phyloP scores from a whole-genome alignment of 2,329 filamentous ascomycete species.

The Ceratocystis lukuohia region DNA sequence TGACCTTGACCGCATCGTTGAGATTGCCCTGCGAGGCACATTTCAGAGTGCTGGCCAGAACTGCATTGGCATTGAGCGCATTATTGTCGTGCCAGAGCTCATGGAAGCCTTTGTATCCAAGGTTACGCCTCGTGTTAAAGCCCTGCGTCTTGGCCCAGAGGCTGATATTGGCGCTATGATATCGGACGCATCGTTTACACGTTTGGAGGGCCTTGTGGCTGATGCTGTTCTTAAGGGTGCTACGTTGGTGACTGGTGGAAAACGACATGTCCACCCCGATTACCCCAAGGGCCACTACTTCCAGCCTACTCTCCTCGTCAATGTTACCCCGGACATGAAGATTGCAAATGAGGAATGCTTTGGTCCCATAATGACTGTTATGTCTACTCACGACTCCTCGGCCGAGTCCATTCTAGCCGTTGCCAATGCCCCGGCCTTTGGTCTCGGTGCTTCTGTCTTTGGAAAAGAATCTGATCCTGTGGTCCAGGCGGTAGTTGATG shows the following conservation, averaged over 20 bases:
- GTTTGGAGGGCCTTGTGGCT: conserved; percentile 61
- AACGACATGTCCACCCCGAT: conserved; percentile 54
- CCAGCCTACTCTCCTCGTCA: conserved; percentile 73
- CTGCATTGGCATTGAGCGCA: conserved; percentile 91
- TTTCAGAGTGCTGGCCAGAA: conserved; percentile 96
- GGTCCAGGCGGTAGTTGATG: conserved; percentile 50
- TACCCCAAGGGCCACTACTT: conserved; percentile 83
- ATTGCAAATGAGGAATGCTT: conserved; percentile 90
- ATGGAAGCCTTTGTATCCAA: conserved; percentile 60
- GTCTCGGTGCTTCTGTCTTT: conserved; percentile 80
- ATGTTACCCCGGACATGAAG: conserved; percentile 72
- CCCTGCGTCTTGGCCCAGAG: conserved; percentile 60
- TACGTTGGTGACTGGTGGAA: conserved; percentile 66
- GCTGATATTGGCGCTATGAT: conserved; percentile 85
- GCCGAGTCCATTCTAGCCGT: conserved; percentile 54
- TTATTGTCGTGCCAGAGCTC: conserved; percentile 64
- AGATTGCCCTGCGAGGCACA: conserved; percentile 77
- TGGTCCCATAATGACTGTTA: conserved; percentile 75
- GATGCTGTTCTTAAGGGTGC: conserved; percentile 71
- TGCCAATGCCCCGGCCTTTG: conserved; percentile 74
- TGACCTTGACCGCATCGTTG: conserved; percentile 58
- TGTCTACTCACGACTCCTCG: conserved; percentile 54
- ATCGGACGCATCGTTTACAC: conserved; percentile 59
- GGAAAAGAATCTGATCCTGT: conserved; percentile 49
- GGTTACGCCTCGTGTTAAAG: conserved; percentile 59